These are phyloP conservation scores for Aspergillus sp. DNA, from an alignment of 2,329 filamentous ascomycete species.

Conservation along the genomic window DNA sequence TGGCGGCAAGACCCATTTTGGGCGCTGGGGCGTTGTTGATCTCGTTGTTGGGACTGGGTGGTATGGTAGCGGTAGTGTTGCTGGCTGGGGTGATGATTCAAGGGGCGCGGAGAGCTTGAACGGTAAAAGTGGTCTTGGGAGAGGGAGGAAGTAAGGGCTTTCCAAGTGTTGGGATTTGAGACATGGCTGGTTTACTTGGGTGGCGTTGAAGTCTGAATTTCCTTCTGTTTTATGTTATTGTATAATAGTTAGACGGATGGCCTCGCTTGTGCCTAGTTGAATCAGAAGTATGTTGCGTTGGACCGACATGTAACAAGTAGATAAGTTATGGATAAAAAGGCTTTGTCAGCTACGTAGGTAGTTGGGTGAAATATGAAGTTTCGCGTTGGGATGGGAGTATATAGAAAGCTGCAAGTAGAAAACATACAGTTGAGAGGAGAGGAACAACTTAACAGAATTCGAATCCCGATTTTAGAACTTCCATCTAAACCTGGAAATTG, in stretches of 20 bases:
- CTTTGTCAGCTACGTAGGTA: no score
- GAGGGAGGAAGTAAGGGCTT: slow-evolving; percentile 7
- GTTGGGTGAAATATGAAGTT: no score
- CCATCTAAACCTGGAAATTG: slow-evolving; percentile 35
- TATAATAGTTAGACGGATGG: no score
- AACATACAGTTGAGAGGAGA: no score
- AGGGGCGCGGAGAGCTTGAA: not conserved
- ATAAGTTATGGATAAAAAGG: no score
- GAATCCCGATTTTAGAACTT: slow-evolving; percentile 27
- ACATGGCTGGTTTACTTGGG: not conserved
- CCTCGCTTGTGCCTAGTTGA: no score
- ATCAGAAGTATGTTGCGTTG: no score
- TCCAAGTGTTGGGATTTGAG: not conserved
- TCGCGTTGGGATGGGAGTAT: no score
- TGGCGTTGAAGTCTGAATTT: no score
- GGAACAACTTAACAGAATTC: slow-evolving; percentile 7
- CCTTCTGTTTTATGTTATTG: no score
- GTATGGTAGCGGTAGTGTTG: slow-evolving; percentile 47
- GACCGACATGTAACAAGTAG: no score
- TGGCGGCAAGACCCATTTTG: slow-evolving; percentile 47
- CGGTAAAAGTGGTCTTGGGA: not conserved
- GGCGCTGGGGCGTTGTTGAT: slow-evolving; percentile 47
- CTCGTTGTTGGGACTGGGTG: slow-evolving; percentile 43
- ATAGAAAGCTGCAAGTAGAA: no score
- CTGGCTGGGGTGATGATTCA: slow-evolving; percentile 36